These are phyloP conservation scores for Blastocystis sp. DNA, from an alignment of 352 stramenopile species.

Conservation along the genomic window DNA sequence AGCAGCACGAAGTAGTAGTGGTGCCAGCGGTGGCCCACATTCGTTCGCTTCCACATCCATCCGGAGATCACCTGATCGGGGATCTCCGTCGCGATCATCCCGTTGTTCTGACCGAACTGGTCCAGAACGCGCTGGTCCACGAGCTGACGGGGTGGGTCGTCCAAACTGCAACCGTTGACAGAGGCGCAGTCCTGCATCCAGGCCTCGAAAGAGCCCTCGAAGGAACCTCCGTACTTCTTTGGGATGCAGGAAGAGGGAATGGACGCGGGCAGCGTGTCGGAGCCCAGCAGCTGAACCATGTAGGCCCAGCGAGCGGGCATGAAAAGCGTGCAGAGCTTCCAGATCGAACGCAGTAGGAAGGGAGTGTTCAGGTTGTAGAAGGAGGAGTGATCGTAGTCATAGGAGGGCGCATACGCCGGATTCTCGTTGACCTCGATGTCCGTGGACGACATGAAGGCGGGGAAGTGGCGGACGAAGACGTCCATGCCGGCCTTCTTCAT, in stretches of 20 bases:
- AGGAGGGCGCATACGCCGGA: neutral
- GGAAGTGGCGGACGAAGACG: slow-evolving; percentile 57
- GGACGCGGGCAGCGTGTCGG: neutral
- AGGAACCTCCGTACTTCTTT: slow-evolving; percentile 9
- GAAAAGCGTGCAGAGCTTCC: slow-evolving; percentile 58
- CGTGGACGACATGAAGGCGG: slow-evolving; percentile 45
- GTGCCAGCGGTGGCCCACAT: slow-evolving; percentile 61
- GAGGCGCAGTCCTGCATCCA: slow-evolving; percentile 56
- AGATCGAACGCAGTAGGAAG: slow-evolving; percentile 46
- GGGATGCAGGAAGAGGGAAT: slow-evolving; percentile 23
- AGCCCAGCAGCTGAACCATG: slow-evolving; percentile 46
- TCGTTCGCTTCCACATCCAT: slow-evolving; percentile 64
- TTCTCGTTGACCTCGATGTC: slow-evolving; percentile 56
- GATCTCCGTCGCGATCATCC: slow-evolving; percentile 48
- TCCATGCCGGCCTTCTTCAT: slow-evolving; percentile 48
- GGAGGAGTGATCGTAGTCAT: neutral
- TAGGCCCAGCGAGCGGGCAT: slow-evolving; percentile 50
- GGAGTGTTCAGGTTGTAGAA: slow-evolving; percentile 61
- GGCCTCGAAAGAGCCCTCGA: neutral
- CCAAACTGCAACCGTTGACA: slow-evolving; percentile 1
- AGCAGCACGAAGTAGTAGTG: slow-evolving; percentile 69
- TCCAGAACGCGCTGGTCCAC: slow-evolving; percentile 61
- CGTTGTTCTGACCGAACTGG: slow-evolving; percentile 66
- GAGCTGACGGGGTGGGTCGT: slow-evolving; percentile 36
- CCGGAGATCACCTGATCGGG: slow-evolving; percentile 23